A percentile compares a stretch with the other conserved stretches of the same genome.
These are phyloP conservation scores for Cryphonectria naterciae DNA, from an alignment of 2,329 filamentous ascomycete genomes.

Conservation along the genomic window DNA sequence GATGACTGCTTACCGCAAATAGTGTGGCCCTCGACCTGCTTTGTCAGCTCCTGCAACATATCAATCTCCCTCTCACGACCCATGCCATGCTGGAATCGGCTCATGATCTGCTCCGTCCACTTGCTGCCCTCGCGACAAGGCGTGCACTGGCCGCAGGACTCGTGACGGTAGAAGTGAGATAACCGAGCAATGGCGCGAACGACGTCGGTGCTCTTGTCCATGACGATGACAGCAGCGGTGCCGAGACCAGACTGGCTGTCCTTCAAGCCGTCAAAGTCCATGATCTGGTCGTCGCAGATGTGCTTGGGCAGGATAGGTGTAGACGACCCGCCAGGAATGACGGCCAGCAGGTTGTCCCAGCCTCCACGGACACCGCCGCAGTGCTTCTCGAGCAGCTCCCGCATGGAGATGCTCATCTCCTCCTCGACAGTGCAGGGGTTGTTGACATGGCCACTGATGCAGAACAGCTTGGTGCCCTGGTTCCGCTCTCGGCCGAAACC, in stretches of 20 bases:
- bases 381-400: constrained; percentile 97
- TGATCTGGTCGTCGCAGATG: constrained; percentile 91
- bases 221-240: constrained; percentile 96
- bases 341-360: constrained; percentile 94
- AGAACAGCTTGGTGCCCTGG: constrained; percentile 96
- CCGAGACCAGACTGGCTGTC: constrained; percentile 96
- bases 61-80: constrained; percentile 93
- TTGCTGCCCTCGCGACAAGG: constrained; percentile 99
- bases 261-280: constrained; percentile 99
- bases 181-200: constrained; percentile 92
- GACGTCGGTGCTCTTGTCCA: constrained; percentile 97
- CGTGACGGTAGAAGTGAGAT: constrained; percentile 97
- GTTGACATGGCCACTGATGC: constrained; percentile 98
- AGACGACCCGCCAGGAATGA: constrained; percentile 96
- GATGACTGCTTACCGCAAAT: constrained; percentile 79
- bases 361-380: constrained; percentile 95
- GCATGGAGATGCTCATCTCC: constrained; percentile 97
- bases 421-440: constrained; percentile 98
- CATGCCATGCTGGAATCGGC: constrained; percentile 89
- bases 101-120: constrained; percentile 99
- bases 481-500: constrained; percentile 94
- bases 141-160: constrained; percentile 97
- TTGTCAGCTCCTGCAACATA: constrained; percentile 98
- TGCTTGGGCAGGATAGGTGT: constrained; percentile 91
- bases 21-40: constrained; percentile 98